These are phyloP conservation scores for Plantago ovata DNA, from an alignment of 257 asterid genomes.

Conservation along the genomic window DNA sequence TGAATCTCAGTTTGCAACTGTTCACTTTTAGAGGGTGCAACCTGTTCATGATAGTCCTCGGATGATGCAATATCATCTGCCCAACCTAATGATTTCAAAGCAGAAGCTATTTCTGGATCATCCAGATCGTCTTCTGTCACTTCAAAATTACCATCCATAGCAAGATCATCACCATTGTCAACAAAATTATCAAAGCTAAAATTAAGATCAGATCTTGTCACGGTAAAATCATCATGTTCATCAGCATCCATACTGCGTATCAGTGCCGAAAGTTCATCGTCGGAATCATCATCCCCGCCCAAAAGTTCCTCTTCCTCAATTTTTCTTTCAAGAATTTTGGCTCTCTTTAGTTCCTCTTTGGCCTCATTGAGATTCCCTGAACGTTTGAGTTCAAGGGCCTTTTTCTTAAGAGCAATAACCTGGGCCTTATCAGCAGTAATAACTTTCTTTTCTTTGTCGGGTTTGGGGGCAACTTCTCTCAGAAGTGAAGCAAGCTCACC, in stretches of 20 bases:
- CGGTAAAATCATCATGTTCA: conserved; percentile 43
- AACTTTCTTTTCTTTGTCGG: conserved; percentile 39
- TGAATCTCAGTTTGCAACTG: conserved; percentile 48
- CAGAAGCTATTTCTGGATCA: conserved; percentile 84
- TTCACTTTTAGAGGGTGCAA: conserved; percentile 31
- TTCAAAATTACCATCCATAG: conserved; percentile 54
- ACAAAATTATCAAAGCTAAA: conserved; percentile 45
- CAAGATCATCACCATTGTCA: conserved; percentile 49
- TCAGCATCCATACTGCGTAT: conserved; percentile 55
- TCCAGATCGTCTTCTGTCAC: conserved; percentile 74
- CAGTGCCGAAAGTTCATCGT: conserved; percentile 75
- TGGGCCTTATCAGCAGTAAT: conserved; percentile 50
- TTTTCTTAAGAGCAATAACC: conserved; percentile 77
- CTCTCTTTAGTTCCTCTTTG: conserved; percentile 89
- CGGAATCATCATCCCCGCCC: conserved; percentile 79
- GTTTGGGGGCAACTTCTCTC: conserved; percentile 55
- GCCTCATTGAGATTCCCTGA: conserved; percentile 86
- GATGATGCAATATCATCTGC: conserved; percentile 43
- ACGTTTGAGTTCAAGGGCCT: conserved; percentile 86
- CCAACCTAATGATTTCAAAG: conserved; percentile 89
- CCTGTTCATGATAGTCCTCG: conserved; percentile 27
- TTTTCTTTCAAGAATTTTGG: conserved; percentile 81
- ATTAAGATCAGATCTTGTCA: conserved; percentile 31
- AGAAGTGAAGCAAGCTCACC: conserved; percentile 80
- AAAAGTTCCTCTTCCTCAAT: conserved; percentile 91